Evolutionary conservation across 2,329 filamentous ascomycete species (phyloP).

Genomic region (Diaporthe ilicicola): DNA sequence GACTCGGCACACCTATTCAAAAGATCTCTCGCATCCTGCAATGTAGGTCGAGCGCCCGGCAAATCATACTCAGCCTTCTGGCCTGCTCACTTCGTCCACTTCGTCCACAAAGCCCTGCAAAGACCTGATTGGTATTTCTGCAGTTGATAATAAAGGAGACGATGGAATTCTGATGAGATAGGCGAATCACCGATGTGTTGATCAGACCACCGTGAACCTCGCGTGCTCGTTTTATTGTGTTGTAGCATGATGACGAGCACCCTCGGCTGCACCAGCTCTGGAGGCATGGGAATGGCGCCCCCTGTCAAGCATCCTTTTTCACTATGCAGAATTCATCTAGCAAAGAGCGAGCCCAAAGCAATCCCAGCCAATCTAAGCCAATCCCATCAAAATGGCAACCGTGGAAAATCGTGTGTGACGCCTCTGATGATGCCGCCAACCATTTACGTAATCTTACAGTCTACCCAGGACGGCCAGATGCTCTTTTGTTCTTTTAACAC

Average conservation of each 20-base stretch:
- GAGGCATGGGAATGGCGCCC: neutral
- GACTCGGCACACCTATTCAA: neutral
- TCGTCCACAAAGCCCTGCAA: neutral
- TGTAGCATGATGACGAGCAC: neutral
- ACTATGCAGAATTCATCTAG: conserved; percentile 14
- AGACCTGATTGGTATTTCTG: too few species aligned
- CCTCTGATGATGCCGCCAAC: conserved; percentile 9
- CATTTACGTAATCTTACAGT: conserved; percentile 12
- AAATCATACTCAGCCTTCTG: neutral
- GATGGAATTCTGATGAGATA: neutral
- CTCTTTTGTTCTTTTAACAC: conserved; percentile 69
- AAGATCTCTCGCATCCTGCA: neutral
- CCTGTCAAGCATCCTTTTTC: neutral
- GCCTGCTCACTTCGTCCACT: neutral
- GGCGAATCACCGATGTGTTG: neutral
- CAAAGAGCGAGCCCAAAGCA: neutral
- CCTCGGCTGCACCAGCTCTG: neutral
- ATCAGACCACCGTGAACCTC: neutral
- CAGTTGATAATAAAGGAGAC: neutral
- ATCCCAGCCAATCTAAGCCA: neutral
- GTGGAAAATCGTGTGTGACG: conserved; percentile 4
- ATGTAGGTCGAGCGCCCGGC: neutral
- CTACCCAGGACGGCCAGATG: conserved; percentile 19
- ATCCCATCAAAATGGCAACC: conserved; percentile 11
- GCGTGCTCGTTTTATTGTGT: neutral